phyloP scores from a whole-genome alignment of 169 alveolate species.

The Amoebophrya sp. region DNA sequence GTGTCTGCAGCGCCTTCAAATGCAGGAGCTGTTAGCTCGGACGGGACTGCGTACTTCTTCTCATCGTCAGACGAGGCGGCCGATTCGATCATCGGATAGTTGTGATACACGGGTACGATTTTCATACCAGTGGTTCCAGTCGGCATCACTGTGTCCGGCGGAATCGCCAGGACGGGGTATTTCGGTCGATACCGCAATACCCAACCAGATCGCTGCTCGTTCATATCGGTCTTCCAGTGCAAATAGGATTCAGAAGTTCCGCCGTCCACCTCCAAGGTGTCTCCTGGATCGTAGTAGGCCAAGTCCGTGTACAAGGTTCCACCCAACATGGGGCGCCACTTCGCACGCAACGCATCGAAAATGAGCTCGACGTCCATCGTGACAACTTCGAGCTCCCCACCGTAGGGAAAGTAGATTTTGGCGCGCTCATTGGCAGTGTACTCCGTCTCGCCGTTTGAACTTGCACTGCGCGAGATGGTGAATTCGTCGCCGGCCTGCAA shows the following conservation, averaged over 20 bases:
- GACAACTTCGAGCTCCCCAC: neutral
- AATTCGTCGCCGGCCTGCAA: neutral
- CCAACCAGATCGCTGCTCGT: neutral
- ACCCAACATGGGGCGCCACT: neutral
- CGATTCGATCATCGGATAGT: neutral
- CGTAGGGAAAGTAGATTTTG: neutral
- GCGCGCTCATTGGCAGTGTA: neutral
- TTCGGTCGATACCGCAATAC: neutral
- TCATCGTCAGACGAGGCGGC: no score
- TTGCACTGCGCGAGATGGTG: neutral
- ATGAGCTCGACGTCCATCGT: neutral
- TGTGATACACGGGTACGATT: neutral
- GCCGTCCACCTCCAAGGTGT: neutral
- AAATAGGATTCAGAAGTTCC: neutral
- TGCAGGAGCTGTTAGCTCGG: neutral
- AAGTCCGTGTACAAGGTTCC: neutral
- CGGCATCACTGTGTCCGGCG: slow-evolving; percentile 6
- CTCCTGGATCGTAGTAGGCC: neutral
- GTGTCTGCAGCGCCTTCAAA: neutral
- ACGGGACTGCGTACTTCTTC: neutral
- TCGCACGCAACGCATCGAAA: neutral
- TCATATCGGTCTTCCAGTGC: neutral
- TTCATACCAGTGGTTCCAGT: neutral
- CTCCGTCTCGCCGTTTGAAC: neutral
- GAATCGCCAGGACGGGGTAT: neutral